Base-by-base conservation (phyloP, 495 filamentous ascomycete genomes). In the Hyaloscypha hepaticicola region DNA sequence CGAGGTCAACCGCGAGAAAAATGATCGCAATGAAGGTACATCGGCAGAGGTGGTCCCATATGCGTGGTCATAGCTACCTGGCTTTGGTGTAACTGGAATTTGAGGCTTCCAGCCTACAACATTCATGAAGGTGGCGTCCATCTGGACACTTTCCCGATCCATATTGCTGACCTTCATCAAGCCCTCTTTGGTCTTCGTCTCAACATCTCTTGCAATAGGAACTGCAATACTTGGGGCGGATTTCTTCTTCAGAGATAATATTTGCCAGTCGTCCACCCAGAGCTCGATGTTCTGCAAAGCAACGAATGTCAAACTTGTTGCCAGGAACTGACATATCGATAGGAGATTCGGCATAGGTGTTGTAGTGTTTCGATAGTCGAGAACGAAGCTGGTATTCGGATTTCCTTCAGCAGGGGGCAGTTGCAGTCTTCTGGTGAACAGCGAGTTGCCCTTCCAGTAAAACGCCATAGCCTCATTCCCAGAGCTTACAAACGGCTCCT, bases 241-340 rank as follows among this genome's bases (percentile, higher is more conserved):
- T 72, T 95, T 96, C 78, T 98, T 98, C 5, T 82, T 80, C 25
- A 99, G 75, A 19, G 80, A 80, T 27, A 96, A 74, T 22, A 99
- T 77, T 65, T 85, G 90, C 81, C 86, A 91, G 66, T 96, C 90
- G 72, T 98, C 93, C 49, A 99, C 81, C 84, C 87, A 91, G 41
- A 99, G 81, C 66, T 98, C 95, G 58, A 99, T 92, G 29, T 83
- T 82, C 72, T 96, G 81, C 45, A 99, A 78, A 1, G 88, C 87
- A 49, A 99, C 93, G 76, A 99, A 99, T 9, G 96, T 99, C 76
- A 99, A 80, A 76, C 94, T 97, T 45, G 92, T 97, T 2, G 91
- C 87, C 58, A 99, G 79, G 69, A 99, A 99, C 75, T 96, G 91
- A 69, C 89, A 88, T 41, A 99, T 81, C 0, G 89, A 90, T 31